Base-by-base conservation (phyloP, 345 rosid species). In the Corymbia maculata region DNA sequence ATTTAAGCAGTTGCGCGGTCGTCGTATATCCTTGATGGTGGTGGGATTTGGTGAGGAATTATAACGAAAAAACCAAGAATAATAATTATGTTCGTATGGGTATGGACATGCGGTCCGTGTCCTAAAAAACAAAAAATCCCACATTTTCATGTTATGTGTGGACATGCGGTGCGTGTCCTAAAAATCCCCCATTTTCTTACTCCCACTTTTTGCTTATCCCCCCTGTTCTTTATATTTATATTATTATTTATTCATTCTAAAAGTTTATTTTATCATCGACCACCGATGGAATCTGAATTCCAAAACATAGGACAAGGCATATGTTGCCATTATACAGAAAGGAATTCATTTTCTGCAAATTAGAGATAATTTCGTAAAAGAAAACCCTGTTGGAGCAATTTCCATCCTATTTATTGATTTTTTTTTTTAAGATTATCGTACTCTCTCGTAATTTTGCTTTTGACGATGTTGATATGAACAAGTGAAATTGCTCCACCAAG, bases 61-160 rank as follows among this genome's bases (percentile, higher is more conserved):
- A 88, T 66, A 79, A 70, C 86, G 75, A 88, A 88, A 86, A 70
- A 26, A 85, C 87, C 85, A 88, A 88, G 53, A 86, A 82, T n/a
- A 85, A 50, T 88, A 45, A 88, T 51, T 68, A 36, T 61, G 86
- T 75, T 75, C 49, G 19, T 36, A 36, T 16, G 68, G 3, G 26
- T 9, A 4, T 10, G 82, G 82, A 42, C 82, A 6, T 36, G 26
- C 82, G 42, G 24, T 8, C 7, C 80, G 45, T n/a, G 28, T 22
- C 61, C 61, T 9, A 55, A 9, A 22, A 55, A 4, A 28, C 42
- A 2, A 19, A 42, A 55, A 75, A 36, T 75, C 49, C 49, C 28
- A 36, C 45, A 42, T 42, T 36, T 42, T 44, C 82, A 55, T 55
- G 42, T 36, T 2, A 9, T 12, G 61, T 21, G 24, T 55, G 61